phyloP scores from a whole-genome alignment of 1,139 yeast species.

The Taiozyma onychis region DNA sequence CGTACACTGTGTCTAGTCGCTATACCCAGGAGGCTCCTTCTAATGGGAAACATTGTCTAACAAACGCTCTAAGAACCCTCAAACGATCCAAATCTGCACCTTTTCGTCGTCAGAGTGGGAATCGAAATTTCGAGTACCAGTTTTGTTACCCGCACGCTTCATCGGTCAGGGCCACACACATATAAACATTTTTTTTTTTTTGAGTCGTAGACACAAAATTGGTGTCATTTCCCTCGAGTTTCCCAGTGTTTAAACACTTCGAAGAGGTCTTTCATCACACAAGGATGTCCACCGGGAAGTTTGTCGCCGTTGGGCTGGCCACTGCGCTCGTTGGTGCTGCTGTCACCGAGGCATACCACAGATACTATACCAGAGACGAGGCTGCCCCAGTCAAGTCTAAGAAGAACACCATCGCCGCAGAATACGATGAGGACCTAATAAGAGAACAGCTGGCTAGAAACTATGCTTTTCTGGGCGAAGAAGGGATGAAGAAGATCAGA shows the following conservation, averaged over 20 bases:
- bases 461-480: conserved; percentile 83
- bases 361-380: conserved; percentile 13
- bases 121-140: not conserved
- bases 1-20: not conserved
- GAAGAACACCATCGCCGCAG: conserved; percentile 8
- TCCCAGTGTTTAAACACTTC: not conserved
- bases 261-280: not conserved
- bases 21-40: not conserved
- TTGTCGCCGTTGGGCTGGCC: conserved; percentile 26
- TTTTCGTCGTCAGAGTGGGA: not conserved
- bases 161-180: conserved; percentile 2
- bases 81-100: not conserved
- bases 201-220: not conserved
- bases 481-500: conserved; percentile 74
- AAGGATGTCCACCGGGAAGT: conserved; percentile 2
- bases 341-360: conserved; percentile 37
- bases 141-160: not conserved
- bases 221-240: not conserved
- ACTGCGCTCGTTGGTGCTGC: conserved; percentile 39
- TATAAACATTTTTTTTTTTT: conserved; percentile 5
- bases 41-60: not conserved
- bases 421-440: conserved; percentile 67
- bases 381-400: not conserved
- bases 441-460: conserved; percentile 91
- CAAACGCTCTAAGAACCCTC: not conserved